Evolutionary conservation across 1,284 basidiomycete genomes (phyloP).

Genomic region (Leccinum holopus): DNA sequence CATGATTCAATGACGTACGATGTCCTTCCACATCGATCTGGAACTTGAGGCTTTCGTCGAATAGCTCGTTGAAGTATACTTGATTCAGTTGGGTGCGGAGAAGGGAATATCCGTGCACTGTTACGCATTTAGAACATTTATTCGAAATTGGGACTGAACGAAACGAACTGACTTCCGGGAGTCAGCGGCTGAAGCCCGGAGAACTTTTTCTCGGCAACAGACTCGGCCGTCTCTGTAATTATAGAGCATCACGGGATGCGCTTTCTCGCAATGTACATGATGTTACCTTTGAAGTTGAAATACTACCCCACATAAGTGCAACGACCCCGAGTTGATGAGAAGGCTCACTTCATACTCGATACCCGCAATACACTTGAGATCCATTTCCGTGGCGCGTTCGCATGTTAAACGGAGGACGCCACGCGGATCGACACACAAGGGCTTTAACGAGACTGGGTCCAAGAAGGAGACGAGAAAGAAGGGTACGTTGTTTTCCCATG

Average conservation of each 20-base stretch:
- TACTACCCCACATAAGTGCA: conserved; percentile 55
- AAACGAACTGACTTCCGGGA: conserved; percentile 75
- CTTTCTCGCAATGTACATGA: not conserved
- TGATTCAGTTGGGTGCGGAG: conserved; percentile 85
- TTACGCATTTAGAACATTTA: conserved; percentile 10
- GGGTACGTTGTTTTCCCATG: conserved; percentile 91
- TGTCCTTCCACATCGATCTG: conserved; percentile 88
- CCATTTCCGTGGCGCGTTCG: conserved; percentile 47
- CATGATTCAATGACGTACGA: conserved; percentile 52
- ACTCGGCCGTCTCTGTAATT: conserved; percentile 71
- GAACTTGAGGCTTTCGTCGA: conserved; percentile 74
- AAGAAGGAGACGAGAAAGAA: conserved; percentile 93
- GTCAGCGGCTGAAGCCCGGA: conserved; percentile 76
- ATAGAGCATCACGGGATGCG: conserved; percentile 1
- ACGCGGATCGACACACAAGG: conserved; percentile 82
- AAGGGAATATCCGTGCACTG: conserved; percentile 91
- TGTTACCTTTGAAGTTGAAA: conserved; percentile 86
- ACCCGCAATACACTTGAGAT: conserved; percentile 71
- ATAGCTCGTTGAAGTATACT: conserved; percentile 88
- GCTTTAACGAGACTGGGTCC: conserved; percentile 77
- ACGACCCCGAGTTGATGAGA: not conserved
- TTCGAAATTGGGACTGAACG: not conserved
- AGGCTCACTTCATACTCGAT: conserved; percentile 84
- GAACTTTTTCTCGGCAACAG: conserved; percentile 78
- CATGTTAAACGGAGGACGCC: conserved; percentile 70